Evolutionary conservation across 257 asterid species (phyloP).

Genomic region (Solanum boliviense): DNA sequence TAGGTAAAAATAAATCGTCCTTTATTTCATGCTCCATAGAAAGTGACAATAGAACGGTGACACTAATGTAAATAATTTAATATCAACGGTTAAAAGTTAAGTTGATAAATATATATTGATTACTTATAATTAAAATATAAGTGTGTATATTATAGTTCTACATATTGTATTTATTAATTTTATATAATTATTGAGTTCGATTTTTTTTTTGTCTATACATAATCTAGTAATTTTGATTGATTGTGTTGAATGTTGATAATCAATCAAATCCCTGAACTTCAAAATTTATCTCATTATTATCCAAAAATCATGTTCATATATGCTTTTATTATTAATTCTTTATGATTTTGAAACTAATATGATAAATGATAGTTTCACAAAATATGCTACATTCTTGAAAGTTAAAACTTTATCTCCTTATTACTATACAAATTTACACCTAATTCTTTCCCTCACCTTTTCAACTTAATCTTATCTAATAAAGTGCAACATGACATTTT

Average conservation of each 20-base stretch:
- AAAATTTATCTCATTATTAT: background rate
- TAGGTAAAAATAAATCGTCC: background rate
- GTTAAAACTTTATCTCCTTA: background rate
- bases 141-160: background rate
- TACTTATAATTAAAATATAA: too few relatives aligned
- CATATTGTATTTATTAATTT: background rate
- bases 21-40: background rate
- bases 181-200: background rate
- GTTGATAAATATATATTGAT: too few relatives aligned
- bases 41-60: background rate
- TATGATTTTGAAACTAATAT: background rate
- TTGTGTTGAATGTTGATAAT: background rate
- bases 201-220: background rate
- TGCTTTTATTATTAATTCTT: background rate
- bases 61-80: too few relatives aligned
- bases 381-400: background rate
- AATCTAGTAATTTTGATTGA: background rate
- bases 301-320: background rate
- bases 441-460: background rate
- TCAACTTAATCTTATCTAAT: background rate
- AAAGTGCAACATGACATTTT: background rate
- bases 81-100: background rate
- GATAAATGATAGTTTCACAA: background rate
- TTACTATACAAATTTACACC: background rate
- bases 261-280: background rate